Conservation (phyloP, 495 filamentous ascomycete genomes). For the Hypoxylon cercidicola region DNA sequence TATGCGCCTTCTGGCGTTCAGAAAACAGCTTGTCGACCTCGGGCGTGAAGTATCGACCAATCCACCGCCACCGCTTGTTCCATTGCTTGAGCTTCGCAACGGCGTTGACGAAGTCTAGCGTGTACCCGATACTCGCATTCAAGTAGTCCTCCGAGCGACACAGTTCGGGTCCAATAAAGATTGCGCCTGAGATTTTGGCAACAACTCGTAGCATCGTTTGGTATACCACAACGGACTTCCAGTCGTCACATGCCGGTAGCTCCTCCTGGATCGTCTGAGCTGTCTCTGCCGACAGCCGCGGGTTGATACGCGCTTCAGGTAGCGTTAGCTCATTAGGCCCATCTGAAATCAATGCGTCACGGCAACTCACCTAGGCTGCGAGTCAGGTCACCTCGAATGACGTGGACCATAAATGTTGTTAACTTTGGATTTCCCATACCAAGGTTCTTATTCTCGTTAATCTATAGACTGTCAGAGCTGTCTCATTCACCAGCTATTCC, state of each 20-base stretch:
- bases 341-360: background rate
- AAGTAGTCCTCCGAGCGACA: constrained; percentile 67
- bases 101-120: constrained; percentile 57
- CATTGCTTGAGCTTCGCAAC: constrained; percentile 44
- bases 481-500: background rate
- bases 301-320: constrained; percentile 36
- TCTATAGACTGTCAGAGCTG: constrained; percentile 21
- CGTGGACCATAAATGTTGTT: constrained; percentile 18
- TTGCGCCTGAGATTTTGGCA: constrained; percentile 65
- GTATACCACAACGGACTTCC: constrained; percentile 55
- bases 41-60: constrained; percentile 47
- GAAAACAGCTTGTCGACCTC: constrained; percentile 44
- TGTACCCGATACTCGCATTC: constrained; percentile 66
- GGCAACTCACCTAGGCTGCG: constrained; percentile 27
- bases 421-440: constrained; percentile 7
- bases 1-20: constrained; percentile 42
- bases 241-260: constrained; percentile 50
- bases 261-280: constrained; percentile 35
- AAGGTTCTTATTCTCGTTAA: constrained; percentile 30
- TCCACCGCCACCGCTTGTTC: constrained; percentile 44
- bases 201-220: constrained; percentile 58
- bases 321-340: background rate
- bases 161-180: constrained; percentile 66
- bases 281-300: constrained; percentile 34
- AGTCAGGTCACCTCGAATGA: constrained; percentile 32